Base-by-base conservation (phyloP, 208 protist species). In the Borovskyia barvae region DNA sequence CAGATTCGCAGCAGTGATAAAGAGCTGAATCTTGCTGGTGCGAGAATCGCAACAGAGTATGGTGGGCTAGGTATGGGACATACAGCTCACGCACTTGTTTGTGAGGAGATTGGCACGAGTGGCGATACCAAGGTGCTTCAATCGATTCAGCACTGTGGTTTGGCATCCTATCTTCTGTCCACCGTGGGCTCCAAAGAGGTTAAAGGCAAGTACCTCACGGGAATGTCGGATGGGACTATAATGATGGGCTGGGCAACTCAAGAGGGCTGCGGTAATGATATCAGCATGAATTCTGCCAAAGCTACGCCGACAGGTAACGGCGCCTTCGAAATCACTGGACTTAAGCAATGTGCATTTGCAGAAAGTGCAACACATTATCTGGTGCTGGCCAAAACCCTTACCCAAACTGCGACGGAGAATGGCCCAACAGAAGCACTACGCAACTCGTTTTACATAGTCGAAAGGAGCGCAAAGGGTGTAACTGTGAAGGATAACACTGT, bases 131-230 rank as follows among this genome's bases (percentile, higher is more conserved):
- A 66, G 15, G 46, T 84, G 24, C 60, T 95, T 9, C 60, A 45
- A 37, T 75, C 63, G 26, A 82, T 95, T 32, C 72, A 82, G 32
- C 84, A 92, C 67, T 67, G 73, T 52, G 71, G 79, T 11, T 22
- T 91, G 30, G 80, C 78, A 15, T 85, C 83, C 2, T 83, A 87
- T 60, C 47, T 95, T 9, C 36, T 95, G 15, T 78, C 75, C 12
- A 85, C 85, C 3, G 65, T 82, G 39, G 85, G 78, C 5, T 77
- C 78, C 17, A 90, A 83, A 43, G 75, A 90, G 55, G 20, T 88
- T 12, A 92, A 90, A 30, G 89, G 85, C 9, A 90, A 91, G 53
- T 92, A 95, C 59, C 58, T 95, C 29, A 92, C 85, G 0, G 71
- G 69, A 9, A 95, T 95, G 85, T 95, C 89, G 19, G 89, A 95